A percentile compares a stretch with the other conserved stretches of the same genome.
Conservation (phyloP, 305 asterid genomes). For the Caryopteris hybrid region DNA sequence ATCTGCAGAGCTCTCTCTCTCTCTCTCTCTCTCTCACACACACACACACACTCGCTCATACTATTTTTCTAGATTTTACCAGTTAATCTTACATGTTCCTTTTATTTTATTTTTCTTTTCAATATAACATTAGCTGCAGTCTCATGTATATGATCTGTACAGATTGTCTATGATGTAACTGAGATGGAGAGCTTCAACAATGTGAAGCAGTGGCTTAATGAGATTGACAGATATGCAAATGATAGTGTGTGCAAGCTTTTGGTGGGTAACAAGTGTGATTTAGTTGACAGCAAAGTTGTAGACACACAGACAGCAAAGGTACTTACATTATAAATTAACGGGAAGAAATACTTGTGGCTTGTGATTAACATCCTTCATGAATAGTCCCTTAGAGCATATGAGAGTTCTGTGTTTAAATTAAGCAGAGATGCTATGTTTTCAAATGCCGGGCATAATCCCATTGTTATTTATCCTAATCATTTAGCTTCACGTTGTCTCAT, state of each 20-base stretch:
- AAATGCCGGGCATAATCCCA: too few relatives aligned
- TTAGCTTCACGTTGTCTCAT: too few relatives aligned
- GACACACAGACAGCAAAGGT: constrained; percentile 90
- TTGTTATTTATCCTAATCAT: too few relatives aligned
- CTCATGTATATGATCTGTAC: constrained; percentile 22
- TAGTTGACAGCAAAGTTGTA: constrained; percentile 84
- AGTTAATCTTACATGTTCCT: background rate
- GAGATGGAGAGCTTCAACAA: constrained; percentile 99
- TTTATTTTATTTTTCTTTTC: background rate
- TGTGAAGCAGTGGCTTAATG: constrained; percentile 96
- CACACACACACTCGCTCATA: too few relatives aligned
- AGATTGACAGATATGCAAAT: constrained; percentile 91
- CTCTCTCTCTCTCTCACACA: too few relatives aligned
- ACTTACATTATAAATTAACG: background rate
- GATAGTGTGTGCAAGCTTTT: constrained; percentile 94
- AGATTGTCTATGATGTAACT: constrained; percentile 96
- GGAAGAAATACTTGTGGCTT: background rate
- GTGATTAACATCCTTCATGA: background rate
- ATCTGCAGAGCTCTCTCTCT: background rate
- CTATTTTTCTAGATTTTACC: background rate
- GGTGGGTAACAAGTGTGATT: constrained; percentile 96
- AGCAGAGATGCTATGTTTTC: background rate
- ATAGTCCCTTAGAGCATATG: background rate
- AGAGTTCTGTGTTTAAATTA: background rate
- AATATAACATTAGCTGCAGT: constrained; percentile 8